Evolutionary conservation across 805 yeast genomes (phyloP).

Genomic region (Schwanniomyces occidentalis): DNA sequence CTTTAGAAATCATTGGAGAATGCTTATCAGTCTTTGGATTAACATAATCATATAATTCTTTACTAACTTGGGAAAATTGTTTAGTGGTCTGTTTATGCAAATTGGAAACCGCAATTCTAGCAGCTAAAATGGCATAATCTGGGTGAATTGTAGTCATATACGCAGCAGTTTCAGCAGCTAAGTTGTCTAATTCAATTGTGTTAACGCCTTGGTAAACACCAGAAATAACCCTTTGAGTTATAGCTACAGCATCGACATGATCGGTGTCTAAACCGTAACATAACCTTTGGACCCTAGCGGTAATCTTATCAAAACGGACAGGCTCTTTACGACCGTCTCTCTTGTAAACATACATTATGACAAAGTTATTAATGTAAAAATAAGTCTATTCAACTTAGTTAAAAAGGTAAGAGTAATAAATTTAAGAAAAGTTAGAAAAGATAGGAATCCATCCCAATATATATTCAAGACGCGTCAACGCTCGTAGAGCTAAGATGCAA

Average conservation of each 20-base stretch:
- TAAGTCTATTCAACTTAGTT: too few relatives aligned
- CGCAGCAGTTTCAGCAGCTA: conserved; percentile 96
- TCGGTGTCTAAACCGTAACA: conserved; percentile 91
- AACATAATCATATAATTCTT: conserved; percentile 70
- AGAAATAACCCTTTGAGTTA: conserved; percentile 91
- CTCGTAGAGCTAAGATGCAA: not conserved
- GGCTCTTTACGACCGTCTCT: conserved; percentile 96
- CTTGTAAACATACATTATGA: conserved; percentile 76
- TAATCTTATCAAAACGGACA: conserved; percentile 93
- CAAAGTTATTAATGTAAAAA: conserved; percentile 3
- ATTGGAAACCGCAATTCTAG: conserved; percentile 92
- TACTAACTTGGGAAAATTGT: conserved; percentile 75
- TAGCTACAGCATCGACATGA: conserved; percentile 93
- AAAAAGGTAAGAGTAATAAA: too few relatives aligned
- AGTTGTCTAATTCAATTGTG: conserved; percentile 68
- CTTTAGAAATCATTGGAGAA: conserved; percentile 45
- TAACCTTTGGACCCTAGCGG: conserved; percentile 85
- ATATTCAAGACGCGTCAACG: conserved; percentile 8
- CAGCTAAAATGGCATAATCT: conserved; percentile 94
- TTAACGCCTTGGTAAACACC: conserved; percentile 98
- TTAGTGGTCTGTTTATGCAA: conserved; percentile 93
- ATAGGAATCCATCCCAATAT: conserved; percentile 7
- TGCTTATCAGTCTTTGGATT: conserved; percentile 76
- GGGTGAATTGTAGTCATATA: conserved; percentile 97
- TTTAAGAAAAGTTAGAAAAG: too few relatives aligned